These are phyloP conservation scores for Millerozyma acaciae DNA, from an alignment of 805 yeast genomes.

Conservation along the genomic window DNA sequence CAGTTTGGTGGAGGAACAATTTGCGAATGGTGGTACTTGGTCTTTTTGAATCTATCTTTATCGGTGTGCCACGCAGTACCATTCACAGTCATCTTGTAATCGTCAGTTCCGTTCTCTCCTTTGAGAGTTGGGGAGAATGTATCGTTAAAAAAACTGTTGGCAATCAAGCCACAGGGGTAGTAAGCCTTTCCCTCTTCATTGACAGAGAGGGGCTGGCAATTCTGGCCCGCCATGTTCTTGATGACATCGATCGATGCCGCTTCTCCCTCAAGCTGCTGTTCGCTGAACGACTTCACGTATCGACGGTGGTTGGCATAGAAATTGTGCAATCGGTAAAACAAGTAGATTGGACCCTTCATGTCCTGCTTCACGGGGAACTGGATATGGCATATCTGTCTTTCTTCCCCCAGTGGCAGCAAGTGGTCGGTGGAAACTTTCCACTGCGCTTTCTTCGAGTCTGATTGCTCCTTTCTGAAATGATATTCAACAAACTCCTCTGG, in stretches of 20 bases:
- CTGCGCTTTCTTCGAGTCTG: slow-evolving; percentile 19
- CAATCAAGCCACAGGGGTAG: slow-evolving; percentile 84
- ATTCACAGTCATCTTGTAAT: slow-evolving; percentile 32
- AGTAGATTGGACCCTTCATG: slow-evolving; percentile 36
- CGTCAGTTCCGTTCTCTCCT: slow-evolving; percentile 36
- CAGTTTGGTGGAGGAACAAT: slow-evolving; percentile 46
- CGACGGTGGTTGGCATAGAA: slow-evolving; percentile 44
- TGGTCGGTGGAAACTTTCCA: slow-evolving; percentile 38
- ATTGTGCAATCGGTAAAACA: slow-evolving; percentile 38
- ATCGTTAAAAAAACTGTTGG: slow-evolving; percentile 77
- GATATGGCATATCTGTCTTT: slow-evolving; percentile 43
- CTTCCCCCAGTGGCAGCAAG: slow-evolving; percentile 46
- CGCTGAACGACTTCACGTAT: slow-evolving; percentile 40
- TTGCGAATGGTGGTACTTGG: slow-evolving; percentile 40
- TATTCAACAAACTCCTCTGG: slow-evolving; percentile 39
- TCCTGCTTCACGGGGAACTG: slow-evolving; percentile 35
- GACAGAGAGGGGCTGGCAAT: slow-evolving; percentile 39
- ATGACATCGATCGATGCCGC: slow-evolving; percentile 31
- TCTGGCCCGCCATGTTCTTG: slow-evolving; percentile 41
- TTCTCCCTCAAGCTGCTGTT: slow-evolving; percentile 40
- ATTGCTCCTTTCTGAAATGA: slow-evolving; percentile 25
- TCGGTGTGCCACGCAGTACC: slow-evolving; percentile 43
- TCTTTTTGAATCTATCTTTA: slow-evolving; percentile 37
- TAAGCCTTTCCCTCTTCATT: slow-evolving; percentile 45
- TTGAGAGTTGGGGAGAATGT: slow-evolving; percentile 41